These are phyloP conservation scores for Mycena rebaudengoi DNA, from an alignment of 768 basidiomycete species.

Conservation along the genomic window DNA sequence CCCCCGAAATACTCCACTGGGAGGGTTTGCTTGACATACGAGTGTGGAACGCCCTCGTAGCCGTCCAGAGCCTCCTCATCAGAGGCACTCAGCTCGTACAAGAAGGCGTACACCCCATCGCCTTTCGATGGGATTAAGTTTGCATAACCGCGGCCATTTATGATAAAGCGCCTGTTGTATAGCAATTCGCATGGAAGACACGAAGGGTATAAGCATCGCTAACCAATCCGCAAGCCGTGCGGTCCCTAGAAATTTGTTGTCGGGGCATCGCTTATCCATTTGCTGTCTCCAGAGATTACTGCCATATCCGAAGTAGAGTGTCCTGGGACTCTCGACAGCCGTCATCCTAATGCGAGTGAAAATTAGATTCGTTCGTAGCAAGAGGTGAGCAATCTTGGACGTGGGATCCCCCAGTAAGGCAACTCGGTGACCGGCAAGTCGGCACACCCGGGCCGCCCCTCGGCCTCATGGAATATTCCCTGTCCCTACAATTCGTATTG, in stretches of 20 bases:
- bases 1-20: constrained; percentile 35
- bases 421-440: too few species aligned
- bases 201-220: constrained; percentile 21
- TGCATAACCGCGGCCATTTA: constrained; percentile 52
- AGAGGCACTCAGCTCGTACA: constrained; percentile 49
- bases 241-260: constrained; percentile 49
- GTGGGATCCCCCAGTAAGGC: too few species aligned
- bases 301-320: constrained; percentile 58
- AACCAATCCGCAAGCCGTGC: constrained; percentile 52
- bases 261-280: constrained; percentile 58
- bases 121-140: constrained; percentile 51
- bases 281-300: constrained; percentile 60
- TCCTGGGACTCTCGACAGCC: constrained; percentile 20
- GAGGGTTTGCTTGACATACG: constrained; percentile 47
- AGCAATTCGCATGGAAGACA: neutral
- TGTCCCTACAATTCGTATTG: too few species aligned
- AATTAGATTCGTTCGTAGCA: too few species aligned
- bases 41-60: constrained; percentile 48
- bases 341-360: too few species aligned
- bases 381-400: too few species aligned
- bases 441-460: too few species aligned
- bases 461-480: too few species aligned
- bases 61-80: constrained; percentile 54
- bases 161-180: constrained; percentile 55
- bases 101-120: constrained; percentile 52